These are phyloP conservation scores for Pyricularia sp. DNA, from an alignment of 2,329 filamentous ascomycete genomes.

Conservation along the genomic window DNA sequence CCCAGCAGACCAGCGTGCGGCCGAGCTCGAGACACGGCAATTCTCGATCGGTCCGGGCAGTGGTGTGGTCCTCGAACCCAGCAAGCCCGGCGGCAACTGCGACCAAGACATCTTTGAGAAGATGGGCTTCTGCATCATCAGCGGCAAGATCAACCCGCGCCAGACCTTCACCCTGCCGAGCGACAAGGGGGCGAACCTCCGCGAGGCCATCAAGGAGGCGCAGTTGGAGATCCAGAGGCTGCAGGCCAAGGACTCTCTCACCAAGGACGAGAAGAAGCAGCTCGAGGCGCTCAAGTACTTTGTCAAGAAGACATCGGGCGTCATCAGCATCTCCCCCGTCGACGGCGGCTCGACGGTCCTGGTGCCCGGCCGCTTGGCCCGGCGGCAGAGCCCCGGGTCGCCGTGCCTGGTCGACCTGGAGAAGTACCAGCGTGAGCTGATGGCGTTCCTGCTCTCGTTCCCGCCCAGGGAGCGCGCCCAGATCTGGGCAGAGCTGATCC, in stretches of 20 bases:
- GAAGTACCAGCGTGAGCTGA: conserved; percentile 1
- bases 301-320: background rate
- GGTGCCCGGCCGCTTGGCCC: background rate
- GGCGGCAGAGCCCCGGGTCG: background rate
- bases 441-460: conserved; percentile 1
- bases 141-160: background rate
- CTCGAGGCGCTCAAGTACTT: background rate
- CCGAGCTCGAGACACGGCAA: background rate
- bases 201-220: conserved; percentile 1
- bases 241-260: background rate
- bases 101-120: background rate
- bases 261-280: background rate
- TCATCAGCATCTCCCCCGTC: background rate
- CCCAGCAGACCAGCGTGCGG: background rate
- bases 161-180: background rate
- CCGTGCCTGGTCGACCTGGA: conserved; percentile 1
- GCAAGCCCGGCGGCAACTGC: background rate
- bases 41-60: background rate
- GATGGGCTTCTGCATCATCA: conserved; percentile 4
- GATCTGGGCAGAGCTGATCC: conserved; percentile 4
- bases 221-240: conserved; percentile 3
- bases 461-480: background rate
- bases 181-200: background rate
- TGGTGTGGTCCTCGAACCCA: background rate
- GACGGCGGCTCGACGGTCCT: conserved; percentile 1